These are phyloP conservation scores for Lithocarpus polystachyus DNA, from an alignment of 306 rosid species.

Conservation along the genomic window DNA sequence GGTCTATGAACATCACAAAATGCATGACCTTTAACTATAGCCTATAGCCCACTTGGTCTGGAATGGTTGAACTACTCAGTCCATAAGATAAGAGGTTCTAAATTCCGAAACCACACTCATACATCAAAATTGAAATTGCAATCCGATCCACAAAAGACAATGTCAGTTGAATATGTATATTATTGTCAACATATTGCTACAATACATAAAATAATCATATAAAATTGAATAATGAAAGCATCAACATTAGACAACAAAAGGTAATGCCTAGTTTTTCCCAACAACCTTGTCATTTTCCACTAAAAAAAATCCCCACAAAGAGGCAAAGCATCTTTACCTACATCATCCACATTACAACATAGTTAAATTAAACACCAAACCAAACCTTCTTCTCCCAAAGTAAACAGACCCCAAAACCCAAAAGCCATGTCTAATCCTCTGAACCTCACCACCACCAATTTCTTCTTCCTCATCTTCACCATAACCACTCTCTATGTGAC, in stretches of 20 bases:
- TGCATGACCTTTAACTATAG: too few species aligned
- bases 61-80: too few species aligned
- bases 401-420: background rate
- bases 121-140: background rate
- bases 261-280: background rate
- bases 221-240: background rate
- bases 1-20: too few species aligned
- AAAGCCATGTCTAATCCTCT: slow-evolving; percentile 33
- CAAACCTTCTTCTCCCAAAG: background rate
- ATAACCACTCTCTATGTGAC: slow-evolving; percentile 35
- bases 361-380: background rate
- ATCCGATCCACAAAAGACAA: background rate
- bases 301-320: background rate
- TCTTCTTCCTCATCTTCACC: slow-evolving; percentile 40
- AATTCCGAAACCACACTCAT: background rate
- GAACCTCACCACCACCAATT: slow-evolving; percentile 26
- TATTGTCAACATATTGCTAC: too few species aligned
- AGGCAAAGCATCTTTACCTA: slow-evolving; percentile 21
- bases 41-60: too few species aligned
- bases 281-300: slow-evolving; percentile 18
- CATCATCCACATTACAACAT: background rate
- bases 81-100: background rate
- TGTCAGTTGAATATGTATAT: too few species aligned
- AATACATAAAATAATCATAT: background rate
- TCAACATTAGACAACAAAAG: background rate